Evolutionary conservation across 2,329 filamentous ascomycete genomes (phyloP).

Genomic region (Alternaria sp.): DNA sequence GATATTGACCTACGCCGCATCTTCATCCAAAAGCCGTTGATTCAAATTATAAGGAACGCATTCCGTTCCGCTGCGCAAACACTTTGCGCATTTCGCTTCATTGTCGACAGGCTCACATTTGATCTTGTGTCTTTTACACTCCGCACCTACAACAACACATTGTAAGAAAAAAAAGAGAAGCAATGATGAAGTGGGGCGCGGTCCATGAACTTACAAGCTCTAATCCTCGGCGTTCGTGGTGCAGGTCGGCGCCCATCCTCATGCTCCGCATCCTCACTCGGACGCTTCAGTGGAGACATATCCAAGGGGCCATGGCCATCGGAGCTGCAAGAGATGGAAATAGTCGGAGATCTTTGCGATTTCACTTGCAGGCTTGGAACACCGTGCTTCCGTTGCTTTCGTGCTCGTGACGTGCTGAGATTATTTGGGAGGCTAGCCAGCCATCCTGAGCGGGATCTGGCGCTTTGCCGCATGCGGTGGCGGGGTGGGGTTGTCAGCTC

Average conservation of each 20-base stretch:
- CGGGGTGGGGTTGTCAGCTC: not conserved
- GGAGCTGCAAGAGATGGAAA: slow-evolving; percentile 7
- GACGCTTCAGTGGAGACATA: slow-evolving; percentile 61
- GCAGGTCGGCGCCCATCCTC: slow-evolving; percentile 35
- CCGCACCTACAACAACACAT: slow-evolving; percentile 28
- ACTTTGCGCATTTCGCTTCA: slow-evolving; percentile 43
- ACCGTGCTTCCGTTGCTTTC: not conserved
- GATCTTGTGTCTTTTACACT: slow-evolving; percentile 46
- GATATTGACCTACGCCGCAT: slow-evolving; percentile 32
- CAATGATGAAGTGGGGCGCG: not conserved
- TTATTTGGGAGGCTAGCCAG: slow-evolving; percentile 2
- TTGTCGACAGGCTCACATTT: slow-evolving; percentile 42
- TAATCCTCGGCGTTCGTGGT: slow-evolving; percentile 31
- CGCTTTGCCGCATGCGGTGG: not conserved
- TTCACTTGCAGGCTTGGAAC: not conserved
- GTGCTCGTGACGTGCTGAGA: slow-evolving; percentile 7
- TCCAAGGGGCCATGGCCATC: slow-evolving; percentile 69
- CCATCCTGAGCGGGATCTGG: not conserved
- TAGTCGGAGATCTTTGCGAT: slow-evolving; percentile 15
- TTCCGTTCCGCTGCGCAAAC: slow-evolving; percentile 66
- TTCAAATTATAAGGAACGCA: slow-evolving; percentile 71
- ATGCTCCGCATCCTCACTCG: slow-evolving; percentile 38
- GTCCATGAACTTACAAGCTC: slow-evolving; percentile 31
- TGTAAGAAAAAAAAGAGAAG: not conserved
- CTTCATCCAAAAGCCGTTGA: slow-evolving; percentile 42